phyloP scores from a whole-genome alignment of 73 alveolate species.

The Uronychia setigera region DNA sequence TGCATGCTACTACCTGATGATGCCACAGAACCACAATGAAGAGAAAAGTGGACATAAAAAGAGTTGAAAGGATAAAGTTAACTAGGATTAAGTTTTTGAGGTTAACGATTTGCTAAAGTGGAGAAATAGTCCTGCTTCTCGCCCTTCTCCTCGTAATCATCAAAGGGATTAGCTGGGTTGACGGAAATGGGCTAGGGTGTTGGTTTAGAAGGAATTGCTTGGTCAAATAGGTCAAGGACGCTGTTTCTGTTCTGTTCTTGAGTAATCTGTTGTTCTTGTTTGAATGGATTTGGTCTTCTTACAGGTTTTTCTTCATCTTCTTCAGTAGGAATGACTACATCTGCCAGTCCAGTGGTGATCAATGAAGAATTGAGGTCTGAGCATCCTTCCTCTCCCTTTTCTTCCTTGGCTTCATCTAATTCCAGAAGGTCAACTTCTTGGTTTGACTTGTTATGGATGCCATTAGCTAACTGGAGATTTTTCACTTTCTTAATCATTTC shows the following conservation, averaged over 20 bases:
- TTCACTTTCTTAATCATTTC: background rate
- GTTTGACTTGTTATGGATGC: too few species aligned
- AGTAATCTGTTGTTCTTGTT: too few species aligned
- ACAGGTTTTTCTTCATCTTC: too few species aligned
- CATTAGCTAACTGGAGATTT: background rate
- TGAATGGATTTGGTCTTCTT: too few species aligned
- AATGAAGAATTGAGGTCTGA: background rate
- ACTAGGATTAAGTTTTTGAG: background rate
- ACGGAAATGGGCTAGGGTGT: background rate
- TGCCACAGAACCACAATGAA: conserved; percentile 24
- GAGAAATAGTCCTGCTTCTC: background rate
- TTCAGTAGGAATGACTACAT: background rate
- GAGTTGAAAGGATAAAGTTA: too few species aligned
- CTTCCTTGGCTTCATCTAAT: background rate
- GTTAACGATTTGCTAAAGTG: background rate
- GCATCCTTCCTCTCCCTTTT: background rate
- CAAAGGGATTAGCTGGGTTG: background rate
- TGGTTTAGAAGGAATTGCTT: too few species aligned
- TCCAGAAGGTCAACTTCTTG: background rate
- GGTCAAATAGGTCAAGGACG: too few species aligned
- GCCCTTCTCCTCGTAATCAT: background rate
- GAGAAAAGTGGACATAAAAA: too few species aligned
- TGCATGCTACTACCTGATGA: conserved; percentile 49
- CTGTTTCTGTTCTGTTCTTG: too few species aligned
- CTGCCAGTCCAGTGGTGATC: background rate